Evolutionary conservation across 768 basidiomycete species (phyloP).

Genomic region (Serendipita sp.): DNA sequence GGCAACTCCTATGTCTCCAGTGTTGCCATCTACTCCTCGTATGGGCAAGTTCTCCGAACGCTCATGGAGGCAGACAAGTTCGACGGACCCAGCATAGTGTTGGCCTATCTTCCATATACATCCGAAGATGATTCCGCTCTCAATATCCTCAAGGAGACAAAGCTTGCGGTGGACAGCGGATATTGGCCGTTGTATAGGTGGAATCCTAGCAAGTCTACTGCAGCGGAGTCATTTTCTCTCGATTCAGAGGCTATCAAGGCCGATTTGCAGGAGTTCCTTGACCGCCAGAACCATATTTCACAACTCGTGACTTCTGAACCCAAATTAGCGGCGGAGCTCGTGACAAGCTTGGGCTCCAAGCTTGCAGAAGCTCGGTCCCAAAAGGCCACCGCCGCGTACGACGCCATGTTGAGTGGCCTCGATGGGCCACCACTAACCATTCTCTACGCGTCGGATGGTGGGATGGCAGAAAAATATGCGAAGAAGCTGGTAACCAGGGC

Average conservation of each 20-base stretch:
- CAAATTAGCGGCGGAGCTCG: slow-evolving; percentile 63
- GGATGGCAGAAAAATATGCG: slow-evolving; percentile 89
- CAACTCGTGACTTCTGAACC: slow-evolving; percentile 76
- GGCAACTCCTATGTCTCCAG: slow-evolving; percentile 94
- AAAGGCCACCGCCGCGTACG: slow-evolving; percentile 70
- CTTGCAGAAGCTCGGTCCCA: slow-evolving; percentile 69
- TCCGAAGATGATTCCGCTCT: slow-evolving; percentile 63
- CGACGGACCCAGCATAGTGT: slow-evolving; percentile 76
- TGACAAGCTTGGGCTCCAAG: slow-evolving; percentile 67
- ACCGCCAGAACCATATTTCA: slow-evolving; percentile 90
- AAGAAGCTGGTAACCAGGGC: slow-evolving; percentile 73
- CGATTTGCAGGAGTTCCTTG: slow-evolving; percentile 84
- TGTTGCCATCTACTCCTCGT: slow-evolving; percentile 89
- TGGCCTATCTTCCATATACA: slow-evolving; percentile 87
- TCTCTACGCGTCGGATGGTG: slow-evolving; percentile 91
- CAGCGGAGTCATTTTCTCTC: slow-evolving; percentile 70
- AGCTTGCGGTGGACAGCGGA: slow-evolving; percentile 86
- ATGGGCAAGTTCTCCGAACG: slow-evolving; percentile 83
- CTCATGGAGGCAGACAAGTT: slow-evolving; percentile 81
- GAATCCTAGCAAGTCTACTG: slow-evolving; percentile 56
- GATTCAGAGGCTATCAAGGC: slow-evolving; percentile 91
- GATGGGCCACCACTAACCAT: slow-evolving; percentile 81
- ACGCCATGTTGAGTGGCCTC: slow-evolving; percentile 63
- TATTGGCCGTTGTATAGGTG: slow-evolving; percentile 98
- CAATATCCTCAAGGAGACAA: slow-evolving; percentile 91